Evolutionary conservation across 352 stramenopile species (phyloP).

Genomic region (Phytophthora foliorum): DNA sequence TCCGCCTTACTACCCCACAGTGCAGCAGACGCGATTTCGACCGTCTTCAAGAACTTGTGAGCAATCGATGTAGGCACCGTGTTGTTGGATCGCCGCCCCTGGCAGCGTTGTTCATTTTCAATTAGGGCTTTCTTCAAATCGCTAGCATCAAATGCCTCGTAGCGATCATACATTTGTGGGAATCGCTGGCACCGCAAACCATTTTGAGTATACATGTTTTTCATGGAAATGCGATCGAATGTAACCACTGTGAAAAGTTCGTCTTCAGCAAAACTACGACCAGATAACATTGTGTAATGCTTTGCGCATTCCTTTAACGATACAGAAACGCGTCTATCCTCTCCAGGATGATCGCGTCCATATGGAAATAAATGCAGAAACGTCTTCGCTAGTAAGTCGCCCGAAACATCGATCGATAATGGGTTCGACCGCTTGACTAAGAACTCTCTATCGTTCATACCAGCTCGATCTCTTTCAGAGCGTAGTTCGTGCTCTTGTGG

Average conservation of each 20-base stretch:
- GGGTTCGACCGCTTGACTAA: too few species aligned
- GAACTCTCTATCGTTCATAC: too few species aligned
- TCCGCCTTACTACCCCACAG: not conserved
- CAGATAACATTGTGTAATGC: conserved; percentile 12
- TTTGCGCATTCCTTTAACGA: too few species aligned
- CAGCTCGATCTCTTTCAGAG: too few species aligned
- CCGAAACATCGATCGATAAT: too few species aligned
- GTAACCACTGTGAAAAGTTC: conserved; percentile 14
- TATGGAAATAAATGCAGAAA: too few species aligned
- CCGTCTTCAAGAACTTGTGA: not conserved
- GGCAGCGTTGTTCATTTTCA: conserved; percentile 8
- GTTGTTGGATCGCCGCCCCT: not conserved
- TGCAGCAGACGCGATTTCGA: not conserved
- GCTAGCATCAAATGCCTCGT: not conserved
- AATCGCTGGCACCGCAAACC: conserved; percentile 3
- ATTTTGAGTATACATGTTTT: conserved; percentile 22
- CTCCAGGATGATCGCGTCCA: too few species aligned
- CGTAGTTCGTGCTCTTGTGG: too few species aligned
- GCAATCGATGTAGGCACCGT: not conserved
- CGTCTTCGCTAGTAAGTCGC: too few species aligned
- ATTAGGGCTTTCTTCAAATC: conserved; percentile 2
- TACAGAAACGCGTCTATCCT: too few species aligned
- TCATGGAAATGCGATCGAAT: conserved; percentile 18
- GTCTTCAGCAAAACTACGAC: conserved; percentile 7
- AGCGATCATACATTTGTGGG: conserved; percentile 1